phyloP scores from a whole-genome alignment of 495 filamentous ascomycete species.

The Aspergillus leporis region DNA sequence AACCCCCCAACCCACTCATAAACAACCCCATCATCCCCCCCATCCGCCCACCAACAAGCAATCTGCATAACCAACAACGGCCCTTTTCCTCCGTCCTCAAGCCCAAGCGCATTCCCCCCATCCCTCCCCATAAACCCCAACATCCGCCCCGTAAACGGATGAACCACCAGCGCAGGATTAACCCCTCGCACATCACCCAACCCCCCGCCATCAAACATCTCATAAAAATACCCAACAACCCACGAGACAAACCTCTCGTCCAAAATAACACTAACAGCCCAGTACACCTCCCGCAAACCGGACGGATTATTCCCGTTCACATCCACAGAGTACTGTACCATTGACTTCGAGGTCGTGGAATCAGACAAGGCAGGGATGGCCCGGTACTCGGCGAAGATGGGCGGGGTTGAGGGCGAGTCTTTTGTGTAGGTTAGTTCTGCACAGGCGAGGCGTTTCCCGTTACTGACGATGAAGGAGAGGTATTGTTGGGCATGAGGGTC shows the following conservation, averaged over 20 bases:
- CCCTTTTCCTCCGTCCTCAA: not conserved
- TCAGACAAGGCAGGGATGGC: not conserved
- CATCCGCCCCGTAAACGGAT: not conserved
- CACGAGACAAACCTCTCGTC: not conserved
- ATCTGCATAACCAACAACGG: not conserved
- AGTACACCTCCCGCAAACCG: not conserved
- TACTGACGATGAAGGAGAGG: not conserved
- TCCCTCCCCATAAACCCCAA: not conserved
- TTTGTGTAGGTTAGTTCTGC: not conserved
- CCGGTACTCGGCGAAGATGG: not conserved
- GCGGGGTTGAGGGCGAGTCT: no score
- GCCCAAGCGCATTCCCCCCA: not conserved
- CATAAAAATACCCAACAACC: not conserved
- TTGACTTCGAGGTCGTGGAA: not conserved
- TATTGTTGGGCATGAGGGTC: not conserved
- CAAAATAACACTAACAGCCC: not conserved
- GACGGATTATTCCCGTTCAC: not conserved
- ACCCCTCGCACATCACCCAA: not conserved
- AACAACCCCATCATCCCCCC: not conserved
- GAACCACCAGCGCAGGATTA: not conserved
- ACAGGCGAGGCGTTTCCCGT: not conserved
- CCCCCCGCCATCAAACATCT: not conserved
- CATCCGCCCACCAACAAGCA: not conserved
- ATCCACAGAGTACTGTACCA: not conserved
- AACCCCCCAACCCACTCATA: not conserved